A percentile compares a stretch with the other conserved stretches of the same genome.
phyloP scores from a whole-genome alignment of 148 eudicot genomes.

The Agrostemma githago region DNA sequence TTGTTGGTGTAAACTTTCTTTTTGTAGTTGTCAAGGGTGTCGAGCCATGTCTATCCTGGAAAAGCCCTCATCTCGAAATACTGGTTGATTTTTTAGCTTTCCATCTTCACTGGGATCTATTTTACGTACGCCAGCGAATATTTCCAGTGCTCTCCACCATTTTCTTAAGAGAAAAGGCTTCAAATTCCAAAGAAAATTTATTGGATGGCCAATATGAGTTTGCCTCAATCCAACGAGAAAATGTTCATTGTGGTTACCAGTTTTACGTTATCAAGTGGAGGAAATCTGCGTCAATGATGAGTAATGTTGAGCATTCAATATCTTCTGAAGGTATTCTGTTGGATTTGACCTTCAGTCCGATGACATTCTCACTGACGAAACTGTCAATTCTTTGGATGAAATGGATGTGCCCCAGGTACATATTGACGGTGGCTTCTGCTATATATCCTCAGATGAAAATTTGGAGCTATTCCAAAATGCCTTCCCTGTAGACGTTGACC shows the following conservation, averaged over 20 bases:
- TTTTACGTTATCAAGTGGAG: slow-evolving; percentile 74
- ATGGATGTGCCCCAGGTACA: slow-evolving; percentile 43
- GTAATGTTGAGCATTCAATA: slow-evolving; percentile 16
- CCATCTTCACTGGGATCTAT: slow-evolving; percentile 79
- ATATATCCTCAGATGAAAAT: slow-evolving; percentile 70
- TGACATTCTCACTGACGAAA: slow-evolving; percentile 33
- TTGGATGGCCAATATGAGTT: slow-evolving; percentile 68
- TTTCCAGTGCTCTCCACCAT: slow-evolving; percentile 80
- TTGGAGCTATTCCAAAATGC: slow-evolving; percentile 68
- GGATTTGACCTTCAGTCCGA: slow-evolving; percentile 29
- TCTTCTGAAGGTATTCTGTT: slow-evolving; percentile 33
- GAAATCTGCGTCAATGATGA: slow-evolving; percentile 32
- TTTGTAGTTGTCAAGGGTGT: slow-evolving; percentile 41
- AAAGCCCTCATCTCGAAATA: slow-evolving; percentile 61
- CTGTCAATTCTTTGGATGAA: slow-evolving; percentile 47
- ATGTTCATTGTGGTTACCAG: slow-evolving; percentile 61
- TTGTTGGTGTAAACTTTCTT: neutral
- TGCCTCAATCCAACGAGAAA: slow-evolving; percentile 68
- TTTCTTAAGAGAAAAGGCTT: slow-evolving; percentile 66
- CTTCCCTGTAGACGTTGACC: slow-evolving; percentile 54
- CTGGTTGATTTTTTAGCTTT: slow-evolving; percentile 60
- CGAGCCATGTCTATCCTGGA: slow-evolving; percentile 50
- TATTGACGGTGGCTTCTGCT: slow-evolving; percentile 47
- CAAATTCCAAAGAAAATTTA: slow-evolving; percentile 34
- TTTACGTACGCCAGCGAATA: slow-evolving; percentile 62